These are phyloP conservation scores for Leccinum olivaceopallidum DNA, from an alignment of 768 basidiomycete genomes.

Conservation along the genomic window DNA sequence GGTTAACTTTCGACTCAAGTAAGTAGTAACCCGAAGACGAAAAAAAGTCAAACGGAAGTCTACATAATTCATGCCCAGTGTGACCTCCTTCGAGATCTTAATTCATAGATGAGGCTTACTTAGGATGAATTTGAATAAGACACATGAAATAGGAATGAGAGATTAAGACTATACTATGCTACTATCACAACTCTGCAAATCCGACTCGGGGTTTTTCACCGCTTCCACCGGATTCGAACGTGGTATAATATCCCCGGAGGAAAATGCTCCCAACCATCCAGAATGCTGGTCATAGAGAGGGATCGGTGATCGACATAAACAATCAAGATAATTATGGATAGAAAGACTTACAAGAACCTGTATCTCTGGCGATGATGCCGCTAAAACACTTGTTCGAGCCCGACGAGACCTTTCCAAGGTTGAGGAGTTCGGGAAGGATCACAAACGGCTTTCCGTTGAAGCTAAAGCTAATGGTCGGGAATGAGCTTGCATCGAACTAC, in stretches of 20 bases:
- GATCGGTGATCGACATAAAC: not conserved
- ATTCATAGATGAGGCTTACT: too few species aligned
- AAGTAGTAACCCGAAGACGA: too few species aligned
- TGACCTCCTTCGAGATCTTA: too few species aligned
- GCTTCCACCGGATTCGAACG: not conserved
- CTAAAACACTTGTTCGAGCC: not conserved
- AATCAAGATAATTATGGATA: not conserved
- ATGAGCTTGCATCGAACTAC: not conserved
- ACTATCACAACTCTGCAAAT: not conserved
- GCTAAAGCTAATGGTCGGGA: not conserved
- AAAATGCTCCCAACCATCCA: not conserved
- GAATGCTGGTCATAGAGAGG: not conserved
- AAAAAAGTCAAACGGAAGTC: too few species aligned
- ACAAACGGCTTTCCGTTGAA: not conserved
- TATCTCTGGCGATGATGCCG: not conserved
- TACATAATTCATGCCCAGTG: too few species aligned
- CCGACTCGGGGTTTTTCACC: not conserved
- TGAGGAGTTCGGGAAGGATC: not conserved
- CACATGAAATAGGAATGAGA: not conserved
- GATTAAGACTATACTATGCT: not conserved
- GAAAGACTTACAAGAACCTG: not conserved
- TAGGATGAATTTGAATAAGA: not conserved
- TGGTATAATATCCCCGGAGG: not conserved
- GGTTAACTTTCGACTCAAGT: too few species aligned
- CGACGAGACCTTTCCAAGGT: not conserved